phyloP scores from a whole-genome alignment of 2,329 filamentous ascomycete species.

The Bipolaris victoriae region DNA sequence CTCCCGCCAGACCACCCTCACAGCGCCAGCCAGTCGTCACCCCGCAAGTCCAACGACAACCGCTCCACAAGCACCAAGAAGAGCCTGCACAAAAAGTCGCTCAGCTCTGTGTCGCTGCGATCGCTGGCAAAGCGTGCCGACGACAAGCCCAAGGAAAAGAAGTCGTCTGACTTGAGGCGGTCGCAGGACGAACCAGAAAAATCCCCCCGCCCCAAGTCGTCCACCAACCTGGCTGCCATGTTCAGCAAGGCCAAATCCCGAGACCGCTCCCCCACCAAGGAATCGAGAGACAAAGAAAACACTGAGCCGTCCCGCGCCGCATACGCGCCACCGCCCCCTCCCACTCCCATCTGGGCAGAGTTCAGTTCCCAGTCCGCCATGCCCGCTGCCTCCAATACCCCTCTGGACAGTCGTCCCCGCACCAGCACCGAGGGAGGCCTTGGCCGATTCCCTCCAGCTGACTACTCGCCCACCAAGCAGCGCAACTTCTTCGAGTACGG shows the following conservation, averaged over 20 bases:
- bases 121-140: constrained; percentile 55
- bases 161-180: constrained; percentile 38
- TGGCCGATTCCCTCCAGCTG: constrained; percentile 63
- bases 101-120: constrained; percentile 61
- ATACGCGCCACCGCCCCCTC: constrained; percentile 50
- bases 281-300: constrained; percentile 80
- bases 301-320: constrained; percentile 64
- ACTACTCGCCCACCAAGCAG: constrained; percentile 67
- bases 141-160: constrained; percentile 42
- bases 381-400: constrained; percentile 51
- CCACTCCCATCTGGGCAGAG: constrained; percentile 81
- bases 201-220: constrained; percentile 78
- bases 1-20: constrained; percentile 60
- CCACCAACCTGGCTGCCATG: constrained; percentile 79
- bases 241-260: constrained; percentile 75
- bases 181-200: constrained; percentile 42
- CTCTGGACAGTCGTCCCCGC: constrained; percentile 52
- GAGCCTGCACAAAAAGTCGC: constrained; percentile 59
- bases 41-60: constrained; percentile 49
- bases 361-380: constrained; percentile 59
- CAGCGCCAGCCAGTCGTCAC: constrained; percentile 43
- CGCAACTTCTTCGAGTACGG: constrained; percentile 64
- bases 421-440: constrained; percentile 60
- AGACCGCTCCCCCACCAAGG: constrained; percentile 53
- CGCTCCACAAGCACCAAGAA: constrained; percentile 41